Base-by-base conservation (phyloP, 1,284 basidiomycete species). In the Fomitopsis schrenkii region DNA sequence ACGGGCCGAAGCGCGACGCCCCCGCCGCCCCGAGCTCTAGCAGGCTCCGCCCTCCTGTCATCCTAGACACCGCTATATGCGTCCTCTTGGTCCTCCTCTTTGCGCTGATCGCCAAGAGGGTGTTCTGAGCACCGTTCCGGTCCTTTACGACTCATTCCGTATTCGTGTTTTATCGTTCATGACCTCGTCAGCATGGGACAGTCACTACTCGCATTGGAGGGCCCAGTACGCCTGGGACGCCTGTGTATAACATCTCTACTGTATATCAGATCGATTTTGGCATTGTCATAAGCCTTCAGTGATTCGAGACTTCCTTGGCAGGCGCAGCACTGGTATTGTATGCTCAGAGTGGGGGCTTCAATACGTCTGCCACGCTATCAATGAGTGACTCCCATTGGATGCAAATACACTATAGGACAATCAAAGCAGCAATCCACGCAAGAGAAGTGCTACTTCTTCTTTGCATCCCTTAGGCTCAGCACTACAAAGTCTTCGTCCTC, bases 401-500 rank as follows among this genome's bases (percentile, higher is more conserved):
- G 8, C 28, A 12, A 45, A 48, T 57, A 57, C 33, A 36, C 30
- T 45, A 44, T 38, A 45, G 15, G 14, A 38, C 14, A 14, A 48
- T 2, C 17, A 48, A 41, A 55, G 48, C 53, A 55, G n/a, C 30
- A 40, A n/a, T 50, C 2, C 14, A 17, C 10, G 12, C 35, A 40
- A 30, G 3, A 5, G 19, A 48, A 48, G 12, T 12, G 64, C 78
- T 80, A 88, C 76, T 84, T 90, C 75, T 88, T 91, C 78, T 86
- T 92, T 68, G 81, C 80, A 66, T 93, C 90, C 68, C 88, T 85
- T 53, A 97, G 80, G 62, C 83, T 88, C 66, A 96, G 81, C 26
- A 87, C 82, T 26, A 97, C 73, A 59, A 85, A 62, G 71, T 97
- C 95, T 66, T 94, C 95, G 63, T 95, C 92, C 72, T 95, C 94